phyloP scores from a whole-genome alignment of 345 rosid species.

The Heritiera littoralis region DNA sequence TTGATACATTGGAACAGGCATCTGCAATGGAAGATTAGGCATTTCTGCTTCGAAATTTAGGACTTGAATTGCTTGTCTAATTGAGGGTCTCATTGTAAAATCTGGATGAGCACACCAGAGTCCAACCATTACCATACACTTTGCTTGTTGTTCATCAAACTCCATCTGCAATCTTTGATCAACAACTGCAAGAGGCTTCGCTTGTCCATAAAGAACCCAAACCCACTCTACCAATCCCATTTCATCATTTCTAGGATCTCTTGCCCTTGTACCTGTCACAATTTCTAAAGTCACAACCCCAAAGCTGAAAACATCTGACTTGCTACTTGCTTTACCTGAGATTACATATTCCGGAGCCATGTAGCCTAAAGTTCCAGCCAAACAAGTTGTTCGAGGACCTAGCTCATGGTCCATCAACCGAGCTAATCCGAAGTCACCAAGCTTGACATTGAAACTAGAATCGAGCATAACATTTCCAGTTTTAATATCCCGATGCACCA shows the following conservation, averaged over 20 bases:
- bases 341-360: conserved; percentile 52
- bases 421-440: conserved; percentile 70
- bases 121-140: conserved; percentile 47
- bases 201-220: conserved; percentile 46
- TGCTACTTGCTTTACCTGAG: conserved; percentile 50
- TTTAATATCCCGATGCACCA: conserved; percentile 60
- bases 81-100: conserved; percentile 40
- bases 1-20: conserved; percentile 45
- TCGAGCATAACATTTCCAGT: conserved; percentile 64
- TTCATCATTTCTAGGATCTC: conserved; percentile 25
- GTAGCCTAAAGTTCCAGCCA: conserved; percentile 57
- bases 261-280: conserved; percentile 41
- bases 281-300: conserved; percentile 48
- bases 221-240: conserved; percentile 49
- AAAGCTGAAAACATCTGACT: conserved; percentile 47
- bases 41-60: conserved; percentile 40
- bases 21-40: conserved; percentile 45
- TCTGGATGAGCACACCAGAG: conserved; percentile 68
- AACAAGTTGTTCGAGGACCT: conserved; percentile 42
- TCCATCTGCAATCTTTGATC: conserved; percentile 39
- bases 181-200: conserved; percentile 22
- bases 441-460: conserved; percentile 53
- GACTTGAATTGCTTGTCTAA: conserved; percentile 58
- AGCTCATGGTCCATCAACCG: conserved; percentile 48
- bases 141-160: conserved; percentile 38